Evolutionary conservation across 805 yeast species (phyloP), one percentile per base, ranked within the genome.

Genomic region (Priceomyces fermenticarens): DNA sequence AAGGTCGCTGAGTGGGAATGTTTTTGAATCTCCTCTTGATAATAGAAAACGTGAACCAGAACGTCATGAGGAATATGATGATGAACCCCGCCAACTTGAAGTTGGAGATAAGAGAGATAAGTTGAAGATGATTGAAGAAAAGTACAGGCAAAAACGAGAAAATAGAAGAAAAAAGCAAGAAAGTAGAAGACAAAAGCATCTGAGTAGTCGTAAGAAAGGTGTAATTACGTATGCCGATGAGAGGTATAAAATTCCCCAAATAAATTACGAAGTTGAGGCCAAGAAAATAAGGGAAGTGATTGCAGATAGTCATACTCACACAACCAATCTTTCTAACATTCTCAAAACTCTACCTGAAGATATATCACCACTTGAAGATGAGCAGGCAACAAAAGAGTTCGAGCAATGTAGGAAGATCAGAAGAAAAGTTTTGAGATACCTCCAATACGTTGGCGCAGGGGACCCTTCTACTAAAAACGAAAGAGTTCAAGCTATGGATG

Each of bases 401-500:
- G 84, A 87, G 43, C 74, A 80, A 59, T 85, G 95, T 52, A 77
- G 91, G 45, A 67, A 75, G 6, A 75, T 85, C 39, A 78, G 99
- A 58, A 75, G 96, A 44, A 82, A 80, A 52, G 80, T 93, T 11
- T 70, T 93, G 48, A 70, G 88, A 46, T 89, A 89, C 58, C 72
- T 93, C 49, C 98, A 93, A 63, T 72, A 79, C 38, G 88, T 89
- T 31, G 85, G 87, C 32, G 74, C 70, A 1, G 75, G 75, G 3
- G 60, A 60, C 36, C 57, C 54, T n/a, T 37, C 44, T 10, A 49
- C 45, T 23, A 69, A 70, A 47, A 43, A 53, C 6, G 38, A 45
- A 2, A 67, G 56, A 32, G 55, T 55, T 10, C 39, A 52, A 12
- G 60, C 58, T 1, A 52, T 69, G 55, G 81, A 81, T 43, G 97